Percentiles rank a stretch among this genome's conserved stretches.
These are phyloP conservation scores for Dothistroma septosporum DNA, from an alignment of 2,329 filamentous ascomycete species.

Conservation along the genomic window DNA sequence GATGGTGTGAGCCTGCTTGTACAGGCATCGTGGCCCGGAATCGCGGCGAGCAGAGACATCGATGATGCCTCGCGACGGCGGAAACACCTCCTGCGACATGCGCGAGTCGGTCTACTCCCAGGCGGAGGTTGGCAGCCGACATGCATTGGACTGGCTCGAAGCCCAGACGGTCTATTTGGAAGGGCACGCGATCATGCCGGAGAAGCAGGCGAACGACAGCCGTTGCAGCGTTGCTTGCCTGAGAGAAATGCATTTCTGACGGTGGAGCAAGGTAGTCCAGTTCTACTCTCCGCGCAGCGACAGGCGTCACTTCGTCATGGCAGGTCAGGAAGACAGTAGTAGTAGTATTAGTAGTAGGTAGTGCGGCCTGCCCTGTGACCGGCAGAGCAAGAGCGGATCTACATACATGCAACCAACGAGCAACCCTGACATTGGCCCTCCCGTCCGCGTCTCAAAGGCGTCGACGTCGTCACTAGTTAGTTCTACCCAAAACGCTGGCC, in stretches of 20 bases:
- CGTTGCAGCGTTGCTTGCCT: neutral
- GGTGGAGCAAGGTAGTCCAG: neutral
- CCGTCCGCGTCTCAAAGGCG: too few species aligned
- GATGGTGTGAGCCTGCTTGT: neutral
- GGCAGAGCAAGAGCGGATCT: too few species aligned
- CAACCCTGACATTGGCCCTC: too few species aligned
- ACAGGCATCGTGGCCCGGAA: neutral
- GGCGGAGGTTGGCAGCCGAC: neutral
- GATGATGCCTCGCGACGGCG: neutral
- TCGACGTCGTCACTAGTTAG: neutral
- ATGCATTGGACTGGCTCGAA: neutral
- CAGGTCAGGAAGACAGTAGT: too few species aligned
- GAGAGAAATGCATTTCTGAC: neutral
- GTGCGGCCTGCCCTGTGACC: too few species aligned
- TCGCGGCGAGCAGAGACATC: neutral
- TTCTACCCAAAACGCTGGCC: neutral
- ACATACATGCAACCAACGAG: too few species aligned
- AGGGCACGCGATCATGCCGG: neutral
- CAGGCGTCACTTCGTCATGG: too few species aligned
- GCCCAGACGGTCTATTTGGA: neutral
- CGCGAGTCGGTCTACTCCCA: conserved; percentile 2
- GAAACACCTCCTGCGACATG: neutral
- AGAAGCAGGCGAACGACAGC: neutral
- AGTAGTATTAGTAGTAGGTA: too few species aligned
- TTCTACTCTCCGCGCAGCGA: neutral